These are phyloP conservation scores for Botrytis sinoallii DNA, from an alignment of 2,329 filamentous ascomycete species.

Conservation along the genomic window DNA sequence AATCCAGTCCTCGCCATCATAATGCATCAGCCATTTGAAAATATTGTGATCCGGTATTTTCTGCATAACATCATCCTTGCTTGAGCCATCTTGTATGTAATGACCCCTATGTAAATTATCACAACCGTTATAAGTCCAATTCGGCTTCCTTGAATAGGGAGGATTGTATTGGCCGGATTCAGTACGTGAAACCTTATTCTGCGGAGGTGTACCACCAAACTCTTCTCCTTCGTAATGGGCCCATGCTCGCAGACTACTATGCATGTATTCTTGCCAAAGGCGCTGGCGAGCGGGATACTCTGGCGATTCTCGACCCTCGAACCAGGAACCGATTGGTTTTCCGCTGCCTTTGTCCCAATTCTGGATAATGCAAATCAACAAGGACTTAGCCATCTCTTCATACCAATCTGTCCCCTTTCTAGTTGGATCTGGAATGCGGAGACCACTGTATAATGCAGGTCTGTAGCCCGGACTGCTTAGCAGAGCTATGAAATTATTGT, in stretches of 20 bases:
- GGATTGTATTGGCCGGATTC: not conserved
- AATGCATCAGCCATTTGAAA: not conserved
- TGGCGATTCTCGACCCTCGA: not conserved
- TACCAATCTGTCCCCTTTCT: not conserved
- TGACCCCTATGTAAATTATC: not conserved
- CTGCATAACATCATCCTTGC: not conserved
- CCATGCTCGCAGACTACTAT: not conserved
- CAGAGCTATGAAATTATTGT: not conserved
- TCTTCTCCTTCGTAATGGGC: not conserved
- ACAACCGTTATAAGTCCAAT: not conserved
- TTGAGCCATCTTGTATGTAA: not conserved
- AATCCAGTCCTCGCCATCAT: not conserved
- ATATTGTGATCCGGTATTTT: not conserved
- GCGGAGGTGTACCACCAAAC: not conserved
- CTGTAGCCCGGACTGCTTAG: accelerated
- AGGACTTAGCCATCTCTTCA: not conserved
- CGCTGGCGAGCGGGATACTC: not conserved
- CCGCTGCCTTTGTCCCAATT: not conserved
- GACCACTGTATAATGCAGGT: not conserved
- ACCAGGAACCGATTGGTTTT: not conserved
- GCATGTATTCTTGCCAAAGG: not conserved
- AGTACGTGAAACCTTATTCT: not conserved
- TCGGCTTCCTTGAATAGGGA: not conserved
- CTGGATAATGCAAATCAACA: not conserved
- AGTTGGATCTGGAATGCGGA: not conserved